phyloP scores from a whole-genome alignment of 192 early-diverging fungal species.

The Podila epicladia region DNA sequence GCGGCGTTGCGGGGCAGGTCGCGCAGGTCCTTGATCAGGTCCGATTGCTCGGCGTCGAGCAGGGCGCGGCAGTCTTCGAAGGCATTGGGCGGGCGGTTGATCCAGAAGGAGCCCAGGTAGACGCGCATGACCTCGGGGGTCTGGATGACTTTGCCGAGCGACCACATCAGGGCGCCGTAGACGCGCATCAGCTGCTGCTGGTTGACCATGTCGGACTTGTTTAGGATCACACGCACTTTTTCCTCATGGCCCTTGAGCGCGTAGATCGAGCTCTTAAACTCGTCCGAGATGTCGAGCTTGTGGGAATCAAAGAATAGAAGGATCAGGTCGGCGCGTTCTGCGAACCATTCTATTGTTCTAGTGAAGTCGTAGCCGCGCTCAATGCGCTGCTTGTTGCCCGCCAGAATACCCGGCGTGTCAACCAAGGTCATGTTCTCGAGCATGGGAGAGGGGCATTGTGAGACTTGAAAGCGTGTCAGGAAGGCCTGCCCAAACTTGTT shows the following conservation, averaged over 20 bases:
- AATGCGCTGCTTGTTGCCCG: conserved; percentile 85
- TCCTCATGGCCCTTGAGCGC: conserved; percentile 85
- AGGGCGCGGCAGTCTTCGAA: conserved; percentile 77
- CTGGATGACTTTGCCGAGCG: conserved; percentile 85
- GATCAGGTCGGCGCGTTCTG: conserved; percentile 85
- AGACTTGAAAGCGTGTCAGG: conserved; percentile 86
- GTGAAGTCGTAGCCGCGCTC: conserved; percentile 87
- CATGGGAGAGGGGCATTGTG: conserved; percentile 78
- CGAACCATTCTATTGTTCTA: conserved; percentile 86
- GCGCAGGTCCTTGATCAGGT: conserved; percentile 79
- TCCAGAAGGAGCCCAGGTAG: conserved; percentile 87
- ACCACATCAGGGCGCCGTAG: conserved; percentile 95
- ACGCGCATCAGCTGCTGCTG: conserved; percentile 91
- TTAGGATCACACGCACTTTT: conserved; percentile 86
- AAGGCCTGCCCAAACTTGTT: conserved; percentile 84
- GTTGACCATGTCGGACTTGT: conserved; percentile 90
- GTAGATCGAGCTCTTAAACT: conserved; percentile 86
- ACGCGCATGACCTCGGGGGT: conserved; percentile 92
- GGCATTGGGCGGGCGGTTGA: conserved; percentile 69
- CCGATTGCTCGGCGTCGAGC: conserved; percentile 78
- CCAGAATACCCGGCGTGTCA: conserved; percentile 92
- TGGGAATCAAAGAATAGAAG: conserved; percentile 88
- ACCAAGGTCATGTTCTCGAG: conserved; percentile 87
- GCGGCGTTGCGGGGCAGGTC: conserved; percentile 83
- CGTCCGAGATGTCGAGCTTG: conserved; percentile 91